Base-by-base conservation (phyloP, 2,329 filamentous ascomycete genomes). In the Chaetothyriales sp. region DNA sequence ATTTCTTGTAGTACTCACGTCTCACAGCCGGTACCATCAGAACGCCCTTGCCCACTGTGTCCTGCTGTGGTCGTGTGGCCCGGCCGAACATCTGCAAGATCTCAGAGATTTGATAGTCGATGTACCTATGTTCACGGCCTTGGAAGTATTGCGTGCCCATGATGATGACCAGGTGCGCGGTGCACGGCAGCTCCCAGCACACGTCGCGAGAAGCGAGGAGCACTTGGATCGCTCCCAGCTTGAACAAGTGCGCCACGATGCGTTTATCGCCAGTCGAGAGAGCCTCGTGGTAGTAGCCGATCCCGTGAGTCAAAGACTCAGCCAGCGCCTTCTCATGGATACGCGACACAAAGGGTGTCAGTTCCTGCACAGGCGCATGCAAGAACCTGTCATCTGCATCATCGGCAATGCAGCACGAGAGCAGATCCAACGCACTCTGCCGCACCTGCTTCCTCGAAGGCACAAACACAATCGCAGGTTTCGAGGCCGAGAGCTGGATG, bases 61-160 rank as follows among this genome's bases (percentile, higher is more conserved):
- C 89, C 63, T 82, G 77, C 2, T 83, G 78, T 1, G 88, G 81
- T 43, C 85, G 81, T 51, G 89, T 82, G 40, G 92, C 86, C 68
- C 92, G 94, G 60, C 92, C 92, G 61, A 97, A 95, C 90, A 98
- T 98, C 64, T 98, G 92, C 51, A 98, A 72, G 15, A 98, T 81
- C 65, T 98, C 92, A 63, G 85, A 90, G 58, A 97, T 80, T 3
- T 89, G 85, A 63, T 98, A 98, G 68, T 98, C 92, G 50, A 97
- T 82, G 67, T 98, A 98, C 55, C 94, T 84, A 67, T 98, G 94
- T 69, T 98, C 90, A 48, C 89, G 83, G 5, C 92, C 92, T 63
- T 98, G 92, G 59, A 90, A 98, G 70, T 89, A 95, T 64, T 98
- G 92, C 1, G 94, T 98, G 15, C 89, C 89, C 89, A 98, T 97